phyloP scores from a whole-genome alignment of 345 rosid genomes.

The Eucalyptus erythrocorys region DNA sequence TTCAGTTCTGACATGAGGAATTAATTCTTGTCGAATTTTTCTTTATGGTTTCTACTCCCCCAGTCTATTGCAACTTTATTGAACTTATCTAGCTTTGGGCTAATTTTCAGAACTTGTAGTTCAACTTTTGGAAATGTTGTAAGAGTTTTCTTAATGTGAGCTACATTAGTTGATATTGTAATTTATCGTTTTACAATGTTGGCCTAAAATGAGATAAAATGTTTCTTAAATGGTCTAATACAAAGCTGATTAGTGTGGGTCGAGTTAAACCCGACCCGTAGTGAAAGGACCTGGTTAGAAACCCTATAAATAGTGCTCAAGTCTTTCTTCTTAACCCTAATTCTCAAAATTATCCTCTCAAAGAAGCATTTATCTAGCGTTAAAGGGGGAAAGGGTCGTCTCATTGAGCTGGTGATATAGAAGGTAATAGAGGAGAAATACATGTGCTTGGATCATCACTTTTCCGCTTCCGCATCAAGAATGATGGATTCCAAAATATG shows the following conservation, averaged over 20 bases:
- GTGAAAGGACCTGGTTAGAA: accelerated
- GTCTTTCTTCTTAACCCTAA: accelerated
- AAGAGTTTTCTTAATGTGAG: too few species aligned
- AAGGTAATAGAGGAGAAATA: too few species aligned
- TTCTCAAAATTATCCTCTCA: too few species aligned
- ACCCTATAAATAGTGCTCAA: too few species aligned
- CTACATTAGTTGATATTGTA: too few species aligned
- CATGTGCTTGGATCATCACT: too few species aligned
- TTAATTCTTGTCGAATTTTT: background rate
- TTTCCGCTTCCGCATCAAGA: too few species aligned
- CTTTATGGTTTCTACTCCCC: background rate
- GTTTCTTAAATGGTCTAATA: too few species aligned
- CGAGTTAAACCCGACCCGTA: accelerated
- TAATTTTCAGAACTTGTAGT: background rate
- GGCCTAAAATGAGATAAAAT: accelerated
- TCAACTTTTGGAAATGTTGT: background rate
- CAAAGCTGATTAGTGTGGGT: too few species aligned
- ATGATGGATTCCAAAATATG: accelerated
- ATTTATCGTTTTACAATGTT: too few species aligned
- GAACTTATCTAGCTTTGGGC: background rate
- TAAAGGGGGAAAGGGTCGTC: accelerated
- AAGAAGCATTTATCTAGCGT: accelerated
- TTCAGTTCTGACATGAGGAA: background rate
- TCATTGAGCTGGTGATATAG: too few species aligned
- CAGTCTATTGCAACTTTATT: background rate